phyloP scores from a whole-genome alignment of 805 yeast species.

The Metschnikowia continentalis region DNA sequence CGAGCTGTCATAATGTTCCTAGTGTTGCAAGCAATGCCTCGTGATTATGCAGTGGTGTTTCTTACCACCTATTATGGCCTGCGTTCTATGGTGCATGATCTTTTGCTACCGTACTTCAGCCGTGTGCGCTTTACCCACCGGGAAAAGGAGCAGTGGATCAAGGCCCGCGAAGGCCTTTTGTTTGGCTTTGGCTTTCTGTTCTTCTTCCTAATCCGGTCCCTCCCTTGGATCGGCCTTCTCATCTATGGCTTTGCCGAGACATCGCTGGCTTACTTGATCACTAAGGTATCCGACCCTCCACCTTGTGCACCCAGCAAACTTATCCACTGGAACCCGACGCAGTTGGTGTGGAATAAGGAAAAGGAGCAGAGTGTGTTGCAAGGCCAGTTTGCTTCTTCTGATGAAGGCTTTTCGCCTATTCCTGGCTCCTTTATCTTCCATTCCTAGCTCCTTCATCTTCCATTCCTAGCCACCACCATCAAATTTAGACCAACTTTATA shows the following conservation, averaged over 20 bases:
- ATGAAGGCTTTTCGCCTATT: slow-evolving; percentile 23
- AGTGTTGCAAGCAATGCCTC: slow-evolving; percentile 33
- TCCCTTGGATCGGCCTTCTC: slow-evolving; percentile 46
- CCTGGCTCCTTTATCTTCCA: slow-evolving; percentile 22
- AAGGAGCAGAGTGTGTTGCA: slow-evolving; percentile 16
- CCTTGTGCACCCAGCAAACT: slow-evolving; percentile 23
- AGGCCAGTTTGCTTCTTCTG: slow-evolving; percentile 19
- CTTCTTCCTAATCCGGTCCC: slow-evolving; percentile 35
- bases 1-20: slow-evolving; percentile 38
- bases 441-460: slow-evolving; percentile 6
- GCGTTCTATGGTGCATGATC: slow-evolving; percentile 40
- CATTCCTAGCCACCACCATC: too few relatives aligned
- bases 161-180: slow-evolving; percentile 50
- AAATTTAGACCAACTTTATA: too few relatives aligned
- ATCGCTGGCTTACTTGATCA: slow-evolving; percentile 48
- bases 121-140: slow-evolving; percentile 40
- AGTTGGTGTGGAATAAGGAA: slow-evolving; percentile 30
- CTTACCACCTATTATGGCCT: slow-evolving; percentile 46
- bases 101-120: slow-evolving; percentile 48
- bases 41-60: slow-evolving; percentile 30
- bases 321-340: slow-evolving; percentile 28
- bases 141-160: slow-evolving; percentile 48
- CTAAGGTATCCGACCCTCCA: slow-evolving; percentile 49
- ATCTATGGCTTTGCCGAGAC: slow-evolving; percentile 52
- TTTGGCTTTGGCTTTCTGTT: slow-evolving; percentile 53